A percentile compares a stretch with the other conserved stretches of the same genome.
These are phyloP conservation scores for Hydrangea macrophylla DNA, from an alignment of 148 eudicot species.

Conservation along the genomic window DNA sequence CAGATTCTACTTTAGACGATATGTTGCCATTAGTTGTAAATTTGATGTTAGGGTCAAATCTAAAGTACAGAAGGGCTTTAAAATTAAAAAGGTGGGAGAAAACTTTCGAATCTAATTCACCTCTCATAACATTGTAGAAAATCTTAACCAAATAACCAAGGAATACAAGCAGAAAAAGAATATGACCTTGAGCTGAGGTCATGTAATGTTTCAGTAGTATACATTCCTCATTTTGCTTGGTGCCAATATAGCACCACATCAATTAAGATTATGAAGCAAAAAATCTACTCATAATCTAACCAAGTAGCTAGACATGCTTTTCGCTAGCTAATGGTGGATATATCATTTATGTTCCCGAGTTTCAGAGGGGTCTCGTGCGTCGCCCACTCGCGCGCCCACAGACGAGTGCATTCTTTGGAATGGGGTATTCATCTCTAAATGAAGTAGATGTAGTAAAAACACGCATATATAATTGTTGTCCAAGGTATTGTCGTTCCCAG, in stretches of 20 bases:
- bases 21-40: no score
- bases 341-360: not conserved
- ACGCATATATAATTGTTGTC: constrained; percentile 79
- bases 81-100: no score
- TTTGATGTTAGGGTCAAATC: no score
- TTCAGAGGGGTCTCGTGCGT: constrained; percentile 65
- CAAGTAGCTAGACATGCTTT: constrained; percentile 15
- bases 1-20: no score
- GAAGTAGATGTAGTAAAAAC: constrained; percentile 80
- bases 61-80: no score
- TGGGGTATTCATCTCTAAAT: constrained; percentile 77
- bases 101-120: not conserved
- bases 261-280: constrained; percentile 26
- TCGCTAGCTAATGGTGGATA: not conserved
- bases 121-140: constrained; percentile 7
- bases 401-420: constrained; percentile 83
- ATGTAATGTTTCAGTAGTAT: constrained; percentile 11
- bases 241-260: constrained; percentile 45
- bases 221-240: constrained; percentile 1
- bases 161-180: constrained; percentile 36
- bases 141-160: not conserved
- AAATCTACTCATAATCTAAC: constrained; percentile 13
- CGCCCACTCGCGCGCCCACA: constrained; percentile 86
- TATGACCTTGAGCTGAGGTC: constrained; percentile 86
- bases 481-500: constrained; percentile 93